Percentiles rank a stretch among this genome's conserved stretches.
Conservation (phyloP, 352 stramenopile genomes). For the Globisporangium perplexum region DNA sequence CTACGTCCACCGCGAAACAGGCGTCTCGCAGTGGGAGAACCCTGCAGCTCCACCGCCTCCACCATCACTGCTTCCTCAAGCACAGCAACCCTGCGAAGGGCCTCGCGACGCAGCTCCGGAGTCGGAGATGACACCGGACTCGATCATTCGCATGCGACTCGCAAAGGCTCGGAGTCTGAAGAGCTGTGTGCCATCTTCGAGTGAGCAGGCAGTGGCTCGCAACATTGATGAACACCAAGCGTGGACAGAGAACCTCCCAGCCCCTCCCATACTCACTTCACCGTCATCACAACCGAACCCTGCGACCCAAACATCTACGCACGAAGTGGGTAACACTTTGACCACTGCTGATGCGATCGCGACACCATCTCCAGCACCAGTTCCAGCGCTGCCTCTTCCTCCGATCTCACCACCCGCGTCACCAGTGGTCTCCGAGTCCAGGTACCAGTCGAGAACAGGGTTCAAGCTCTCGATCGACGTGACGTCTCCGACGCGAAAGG, state of each 20-base stretch:
- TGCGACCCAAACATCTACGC: not conserved
- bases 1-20: slow-evolving; percentile 66
- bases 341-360: too few species aligned
- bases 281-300: not conserved
- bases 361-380: too few species aligned
- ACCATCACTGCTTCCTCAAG: not conserved
- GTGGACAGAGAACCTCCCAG: not conserved
- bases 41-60: slow-evolving; percentile 13
- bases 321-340: not conserved
- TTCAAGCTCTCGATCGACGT: slow-evolving; percentile 51
- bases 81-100: not conserved
- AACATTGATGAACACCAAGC: not conserved
- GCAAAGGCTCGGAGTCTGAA: slow-evolving; percentile 25
- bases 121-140: slow-evolving; percentile 22
- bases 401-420: slow-evolving; percentile 7
- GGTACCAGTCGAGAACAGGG: slow-evolving; percentile 46
- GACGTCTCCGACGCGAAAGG: slow-evolving; percentile 24
- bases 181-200: not conserved
- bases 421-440: slow-evolving; percentile 23
- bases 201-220: not conserved
- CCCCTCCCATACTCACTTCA: not conserved
- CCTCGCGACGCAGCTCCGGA: not conserved
- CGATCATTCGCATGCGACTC: slow-evolving; percentile 44
- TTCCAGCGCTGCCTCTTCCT: not conserved
- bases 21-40: slow-evolving; percentile 76